phyloP scores from a whole-genome alignment of 2,329 filamentous ascomycete genomes.

The Cadophora sp. region DNA sequence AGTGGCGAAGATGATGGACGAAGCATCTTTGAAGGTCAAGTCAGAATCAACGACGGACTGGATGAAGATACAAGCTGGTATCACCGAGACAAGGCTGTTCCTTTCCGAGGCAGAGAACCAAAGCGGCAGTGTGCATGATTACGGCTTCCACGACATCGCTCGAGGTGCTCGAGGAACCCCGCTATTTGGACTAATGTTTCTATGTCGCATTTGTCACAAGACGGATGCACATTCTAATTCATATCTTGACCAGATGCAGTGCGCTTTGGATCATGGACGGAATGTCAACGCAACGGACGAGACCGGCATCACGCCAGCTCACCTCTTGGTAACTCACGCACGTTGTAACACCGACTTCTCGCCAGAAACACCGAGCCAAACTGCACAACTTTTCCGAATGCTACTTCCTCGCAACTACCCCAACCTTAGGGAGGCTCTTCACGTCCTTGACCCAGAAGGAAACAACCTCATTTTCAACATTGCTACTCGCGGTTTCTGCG shows the following conservation, averaged over 20 bases:
- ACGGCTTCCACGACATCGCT: slow-evolving; percentile 38
- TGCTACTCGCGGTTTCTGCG: slow-evolving; percentile 31
- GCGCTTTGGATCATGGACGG: slow-evolving; percentile 31
- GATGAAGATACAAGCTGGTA: slow-evolving; percentile 32
- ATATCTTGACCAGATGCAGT: slow-evolving; percentile 35
- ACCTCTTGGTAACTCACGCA: slow-evolving; percentile 31
- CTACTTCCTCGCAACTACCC: slow-evolving; percentile 28
- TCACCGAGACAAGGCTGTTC: slow-evolving; percentile 30
- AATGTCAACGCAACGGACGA: slow-evolving; percentile 36
- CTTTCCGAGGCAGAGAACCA: slow-evolving; percentile 16
- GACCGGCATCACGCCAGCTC: slow-evolving; percentile 34
- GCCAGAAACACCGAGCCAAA: slow-evolving; percentile 30
- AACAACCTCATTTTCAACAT: slow-evolving; percentile 36
- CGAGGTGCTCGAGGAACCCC: slow-evolving; percentile 32
- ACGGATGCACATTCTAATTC: slow-evolving; percentile 32
- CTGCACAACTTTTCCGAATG: slow-evolving; percentile 28
- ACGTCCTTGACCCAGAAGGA: slow-evolving; percentile 34
- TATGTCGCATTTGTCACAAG: slow-evolving; percentile 33
- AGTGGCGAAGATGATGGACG: slow-evolving; percentile 33
- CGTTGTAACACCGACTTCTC: slow-evolving; percentile 26
- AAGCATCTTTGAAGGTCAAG: slow-evolving; percentile 30
- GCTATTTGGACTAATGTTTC: slow-evolving; percentile 23
- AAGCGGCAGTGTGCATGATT: slow-evolving; percentile 18
- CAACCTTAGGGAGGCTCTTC: slow-evolving; percentile 32
- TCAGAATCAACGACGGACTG: slow-evolving; percentile 27